These are phyloP conservation scores for Fusarium sp. DNA, from an alignment of 2,329 filamentous ascomycete genomes.

Conservation along the genomic window DNA sequence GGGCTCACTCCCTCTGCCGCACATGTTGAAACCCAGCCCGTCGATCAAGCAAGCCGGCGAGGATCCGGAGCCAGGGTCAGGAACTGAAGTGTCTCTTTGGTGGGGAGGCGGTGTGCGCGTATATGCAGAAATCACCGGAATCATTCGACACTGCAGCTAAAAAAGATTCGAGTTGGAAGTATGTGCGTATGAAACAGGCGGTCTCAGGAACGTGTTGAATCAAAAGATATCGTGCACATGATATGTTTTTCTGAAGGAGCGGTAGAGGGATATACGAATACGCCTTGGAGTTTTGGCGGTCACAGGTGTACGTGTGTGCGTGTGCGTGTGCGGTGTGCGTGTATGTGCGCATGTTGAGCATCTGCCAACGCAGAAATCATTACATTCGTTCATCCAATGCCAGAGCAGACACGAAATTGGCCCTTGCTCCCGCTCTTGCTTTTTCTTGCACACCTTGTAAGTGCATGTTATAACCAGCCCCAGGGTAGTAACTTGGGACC, in stretches of 20 bases:
- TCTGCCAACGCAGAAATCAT: not conserved
- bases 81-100: not conserved
- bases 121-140: constrained; percentile 19
- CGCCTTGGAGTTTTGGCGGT: not conserved
- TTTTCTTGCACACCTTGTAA: not conserved
- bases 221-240: not conserved
- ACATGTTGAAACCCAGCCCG: not conserved
- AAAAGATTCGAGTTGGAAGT: constrained; percentile 9
- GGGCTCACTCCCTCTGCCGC: not conserved
- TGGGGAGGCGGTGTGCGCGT: constrained; percentile 31
- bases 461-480: constrained; percentile 6
- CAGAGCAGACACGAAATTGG: constrained; percentile 18
- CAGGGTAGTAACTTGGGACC: constrained; percentile 1
- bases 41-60: constrained; percentile 13
- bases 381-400: not conserved
- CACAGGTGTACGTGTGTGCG: not conserved
- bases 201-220: constrained; percentile 8
- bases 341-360: not conserved
- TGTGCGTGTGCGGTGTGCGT: not conserved
- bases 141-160: constrained; percentile 22
- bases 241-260: not conserved
- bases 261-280: not conserved
- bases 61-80: not conserved
- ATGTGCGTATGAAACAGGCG: constrained; percentile 21
- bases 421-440: constrained; percentile 19